A percentile compares a stretch with the other conserved stretches of the same genome.
Conservation (phyloP, 805 yeast genomes). For the Nakazawaea wyomingensis region DNA sequence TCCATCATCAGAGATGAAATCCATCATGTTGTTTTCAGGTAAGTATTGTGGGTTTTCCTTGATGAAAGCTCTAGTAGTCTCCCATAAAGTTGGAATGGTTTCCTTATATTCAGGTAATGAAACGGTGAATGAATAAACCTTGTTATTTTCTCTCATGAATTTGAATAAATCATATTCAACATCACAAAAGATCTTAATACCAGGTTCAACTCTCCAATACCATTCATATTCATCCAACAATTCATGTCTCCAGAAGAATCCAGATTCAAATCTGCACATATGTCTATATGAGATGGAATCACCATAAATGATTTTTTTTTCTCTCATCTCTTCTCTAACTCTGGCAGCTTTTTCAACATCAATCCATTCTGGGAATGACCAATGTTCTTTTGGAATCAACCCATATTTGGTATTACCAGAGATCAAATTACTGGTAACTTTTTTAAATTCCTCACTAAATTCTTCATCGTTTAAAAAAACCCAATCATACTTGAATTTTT, state of each 20-base stretch:
- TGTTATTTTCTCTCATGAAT: conserved; percentile 72
- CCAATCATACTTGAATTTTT: conserved; percentile 84
- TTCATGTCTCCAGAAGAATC: conserved; percentile 80
- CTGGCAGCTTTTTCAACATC: conserved; percentile 62
- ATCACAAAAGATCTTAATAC: conserved; percentile 75
- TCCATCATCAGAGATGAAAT: conserved; percentile 64
- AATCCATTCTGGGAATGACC: conserved; percentile 85
- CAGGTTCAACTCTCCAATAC: conserved; percentile 96
- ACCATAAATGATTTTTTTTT: conserved; percentile 54
- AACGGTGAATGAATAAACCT: conserved; percentile 74
- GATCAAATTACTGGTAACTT: conserved; percentile 57
- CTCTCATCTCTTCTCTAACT: conserved; percentile 48
- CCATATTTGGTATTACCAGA: conserved; percentile 81
- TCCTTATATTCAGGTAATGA: conserved; percentile 68
- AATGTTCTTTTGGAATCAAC: conserved; percentile 72
- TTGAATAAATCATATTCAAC: conserved; percentile 75
- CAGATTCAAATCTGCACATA: conserved; percentile 91
- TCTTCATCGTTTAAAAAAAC: conserved; percentile 86
- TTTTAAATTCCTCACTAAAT: conserved; percentile 77
- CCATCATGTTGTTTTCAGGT: conserved; percentile 58
- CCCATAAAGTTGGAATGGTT: conserved; percentile 77
- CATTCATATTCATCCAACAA: conserved; percentile 72
- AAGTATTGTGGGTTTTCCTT: conserved; percentile 54
- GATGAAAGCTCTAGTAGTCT: conserved; percentile 58
- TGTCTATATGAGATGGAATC: conserved; percentile 70